Base-by-base conservation (phyloP, 768 basidiomycete species). In the Suillus plorans region DNA sequence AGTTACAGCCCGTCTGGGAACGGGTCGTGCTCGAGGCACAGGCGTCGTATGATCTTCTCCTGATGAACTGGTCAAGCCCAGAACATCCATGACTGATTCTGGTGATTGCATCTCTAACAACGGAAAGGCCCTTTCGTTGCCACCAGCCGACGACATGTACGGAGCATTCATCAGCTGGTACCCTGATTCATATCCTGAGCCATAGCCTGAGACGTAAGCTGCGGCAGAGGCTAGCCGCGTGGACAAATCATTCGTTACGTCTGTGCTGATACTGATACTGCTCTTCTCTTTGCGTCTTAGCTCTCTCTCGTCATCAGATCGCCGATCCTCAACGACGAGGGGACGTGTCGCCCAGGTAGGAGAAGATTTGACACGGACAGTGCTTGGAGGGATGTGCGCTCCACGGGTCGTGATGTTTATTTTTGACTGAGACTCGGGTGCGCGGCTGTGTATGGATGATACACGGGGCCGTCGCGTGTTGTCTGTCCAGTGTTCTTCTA, bases 171-270 rank as follows among this genome's bases (percentile, higher is more conserved):
- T 57, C 3, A 76, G 63, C 9, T 69, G 70, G 28, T 76, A 65
- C 3, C 75, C 75, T 0, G 74, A 71, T 20, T 66, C 72, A 42
- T 78, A 80, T n/a, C 79, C 79, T 12, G 66, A 68, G 20, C 74
- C 76, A 42, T 74, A 80, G 18, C 79, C 79, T 37, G 70, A 70
- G 28, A 75, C 34, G 61, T 80, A 80, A 4, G 80, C 79, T 14
- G 71, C 71, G 1, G 80, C 75, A 13, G 78, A 80, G 2, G 78
- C 76, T 62, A 69, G 72, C 61, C 67, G 75, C 53, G 68, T 34
- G 2, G 37, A 67, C 56, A 67, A 61, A 25, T 63, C 60, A 49
- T 25, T 55, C 9, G 61, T 62, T n/a, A 64, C 45, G 22, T 55
- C 50, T 5, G 57, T 25, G 10, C 22, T 13, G 52, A 50, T 20